Base-by-base conservation (phyloP, 192 early-diverging fungal species). In the Coemansia sp. region DNA sequence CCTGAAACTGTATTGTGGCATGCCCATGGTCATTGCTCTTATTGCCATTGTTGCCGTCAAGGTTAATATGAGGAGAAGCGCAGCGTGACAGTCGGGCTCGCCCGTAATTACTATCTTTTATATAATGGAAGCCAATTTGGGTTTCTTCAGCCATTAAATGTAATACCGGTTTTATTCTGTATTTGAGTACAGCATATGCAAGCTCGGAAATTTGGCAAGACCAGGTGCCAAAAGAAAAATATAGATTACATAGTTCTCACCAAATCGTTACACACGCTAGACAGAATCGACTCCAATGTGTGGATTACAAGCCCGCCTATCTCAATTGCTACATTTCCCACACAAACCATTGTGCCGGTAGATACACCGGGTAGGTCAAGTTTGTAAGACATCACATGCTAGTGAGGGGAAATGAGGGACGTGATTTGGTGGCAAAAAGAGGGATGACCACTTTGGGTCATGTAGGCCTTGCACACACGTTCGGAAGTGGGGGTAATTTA, bases 1-100 rank as follows among this genome's bases (percentile, higher is more conserved):
- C 24, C 56, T 81, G 23, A 72, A 81, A 59, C 22, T 81, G 23
- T 81, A 81, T 66, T 55, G 68, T 7, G 78, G 72, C 8, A 12
- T 66, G 41, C 78, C 78, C 38, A 74, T 81, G 72, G 65, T 69
- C 23, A 52, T 81, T 56, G 72, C 78, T 21, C 67, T 64, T 55
- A 39, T 62, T 22, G 78, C 78, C 35, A 72, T 81, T 60, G 61
- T 81, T 29, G 32, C 60, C 14, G 57, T 81, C 60, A 67, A 60
- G 62, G 15, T 70, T 6, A 61, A 55, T 48, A 65, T 59, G 39
- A 67, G 54, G 56, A 37, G 21, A 51, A 17, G n/a, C n/a, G 17
- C 17, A 6, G 21, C 60, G 65, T 63, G 60, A 66, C 27, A 27
- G 39, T 3, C 17, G 22, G 29, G 24, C 27, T 14, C 25, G 14